A percentile compares a stretch with the other conserved stretches of the same genome.
Evolutionary conservation across 768 basidiomycete species (phyloP).

Genomic region (Nidularia sp.): DNA sequence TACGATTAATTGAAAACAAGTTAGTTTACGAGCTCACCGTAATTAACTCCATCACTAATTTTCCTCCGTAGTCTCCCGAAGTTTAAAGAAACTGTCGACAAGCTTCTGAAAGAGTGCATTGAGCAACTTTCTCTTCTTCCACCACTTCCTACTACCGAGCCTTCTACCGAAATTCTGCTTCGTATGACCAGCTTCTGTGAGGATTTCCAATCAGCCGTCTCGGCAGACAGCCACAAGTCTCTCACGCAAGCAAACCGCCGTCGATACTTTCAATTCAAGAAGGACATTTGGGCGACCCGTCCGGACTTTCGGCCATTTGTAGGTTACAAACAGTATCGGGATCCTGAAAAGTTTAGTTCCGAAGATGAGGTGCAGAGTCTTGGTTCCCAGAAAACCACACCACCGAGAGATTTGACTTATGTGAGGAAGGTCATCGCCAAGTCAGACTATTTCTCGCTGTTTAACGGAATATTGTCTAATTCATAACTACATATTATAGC

Average conservation of each 20-base stretch:
- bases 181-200: conserved; percentile 42
- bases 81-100: conserved; percentile 33
- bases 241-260: conserved; percentile 24
- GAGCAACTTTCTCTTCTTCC: conserved; percentile 37
- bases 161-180: conserved; percentile 39
- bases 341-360: not conserved
- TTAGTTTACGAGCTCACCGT: conserved; percentile 14
- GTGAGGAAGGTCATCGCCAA: not conserved
- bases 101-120: conserved; percentile 28
- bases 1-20: conserved; percentile 49
- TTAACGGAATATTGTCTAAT: not conserved
- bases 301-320: conserved; percentile 28
- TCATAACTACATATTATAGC: conserved; percentile 8
- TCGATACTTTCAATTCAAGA: conserved; percentile 22
- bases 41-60: not conserved
- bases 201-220: conserved; percentile 21
- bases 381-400: not conserved
- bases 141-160: conserved; percentile 25
- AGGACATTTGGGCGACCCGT: conserved; percentile 21
- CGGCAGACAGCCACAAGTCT: conserved; percentile 16
- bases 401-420: not conserved
- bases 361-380: not conserved
- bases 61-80: conserved; percentile 38
- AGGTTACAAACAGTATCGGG: not conserved
- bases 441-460: not conserved